Base-by-base conservation (phyloP, 2,329 filamentous ascomycete genomes). In the Rhytidhysteron rufulum region DNA sequence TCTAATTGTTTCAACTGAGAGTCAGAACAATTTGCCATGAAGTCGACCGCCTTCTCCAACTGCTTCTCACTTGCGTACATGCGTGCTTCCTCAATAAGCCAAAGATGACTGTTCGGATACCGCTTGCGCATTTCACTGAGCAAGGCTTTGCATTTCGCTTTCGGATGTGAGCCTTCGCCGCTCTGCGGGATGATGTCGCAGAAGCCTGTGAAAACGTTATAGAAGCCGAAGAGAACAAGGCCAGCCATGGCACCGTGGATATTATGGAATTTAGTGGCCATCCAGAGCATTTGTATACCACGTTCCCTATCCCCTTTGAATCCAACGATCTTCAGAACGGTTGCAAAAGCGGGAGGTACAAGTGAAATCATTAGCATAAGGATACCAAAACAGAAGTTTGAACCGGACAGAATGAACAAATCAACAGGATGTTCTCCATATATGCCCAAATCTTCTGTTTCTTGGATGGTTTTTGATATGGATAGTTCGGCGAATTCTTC, bases 241-340 rank as follows among this genome's bases (percentile, higher is more conserved):
- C 85, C 88, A 0, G 90, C 83, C 58, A 97, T 84, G 5, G 87
- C 91, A n/a, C 90, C 91, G 57, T 96, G 94, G 55, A 97, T 79
- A 62, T 95, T 95, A 46, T 83, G 70, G 61, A 90, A 93, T 36
- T 83, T 82, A 17, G 88, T 89, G 10, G 88, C 87, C 60, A 87
- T 83, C 93, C 93, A 98, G 4, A 98, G 79, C 79, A 96, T 85
- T 29, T 78, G 74, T 22, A 96, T 75, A 8, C 90, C 93, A 29
- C 84, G 78, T 46, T 88, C 81, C 31, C 90, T 83, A 60, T 97
- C 90, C 22, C 93, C 93, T 45, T 80, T 83, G 68, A 97, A 97
- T 1, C 93, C 93, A 21, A 96, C 85, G 31, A 97, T 84, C 43
- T 84, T 87, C 4, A 97, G 74, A 1, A 98, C 77, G 41, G 82